These are phyloP conservation scores for Ophiocordyceps camponoti-floridani DNA, from an alignment of 2,329 filamentous ascomycete species.

Conservation along the genomic window DNA sequence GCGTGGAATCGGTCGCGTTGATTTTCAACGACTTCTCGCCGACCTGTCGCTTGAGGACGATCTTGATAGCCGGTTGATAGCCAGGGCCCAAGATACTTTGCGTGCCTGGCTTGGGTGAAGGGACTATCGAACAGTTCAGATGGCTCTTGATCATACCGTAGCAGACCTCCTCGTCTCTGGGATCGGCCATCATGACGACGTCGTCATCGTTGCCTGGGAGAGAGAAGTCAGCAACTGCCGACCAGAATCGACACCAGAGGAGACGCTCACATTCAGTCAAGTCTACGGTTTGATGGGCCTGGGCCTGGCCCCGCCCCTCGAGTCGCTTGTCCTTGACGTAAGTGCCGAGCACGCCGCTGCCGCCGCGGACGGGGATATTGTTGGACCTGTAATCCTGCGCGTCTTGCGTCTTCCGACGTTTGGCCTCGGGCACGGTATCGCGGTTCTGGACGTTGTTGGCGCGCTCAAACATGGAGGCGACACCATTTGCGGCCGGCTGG, in stretches of 20 bases:
- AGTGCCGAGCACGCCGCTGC: constrained; percentile 42
- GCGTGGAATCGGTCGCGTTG: constrained; percentile 54
- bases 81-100: constrained; percentile 36
- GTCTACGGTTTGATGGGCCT: constrained; percentile 30
- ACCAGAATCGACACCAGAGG: constrained; percentile 3
- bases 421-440: constrained; percentile 22
- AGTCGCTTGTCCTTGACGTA: constrained; percentile 45
- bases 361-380: constrained; percentile 14
- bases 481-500: constrained; percentile 17
- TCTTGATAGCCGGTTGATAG: constrained; percentile 58
- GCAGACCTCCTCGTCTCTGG: constrained; percentile 55
- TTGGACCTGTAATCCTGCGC: constrained; percentile 17
- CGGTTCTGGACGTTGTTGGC: neutral
- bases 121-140: constrained; percentile 50
- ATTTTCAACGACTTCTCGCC: constrained; percentile 43
- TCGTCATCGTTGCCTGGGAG: constrained; percentile 35
- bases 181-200: constrained; percentile 36
- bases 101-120: constrained; percentile 46
- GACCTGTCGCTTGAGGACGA: constrained; percentile 43
- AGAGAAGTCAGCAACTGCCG: constrained; percentile 19
- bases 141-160: constrained; percentile 59
- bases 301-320: constrained; percentile 16
- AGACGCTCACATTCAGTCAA: constrained; percentile 30
- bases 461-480: constrained; percentile 7
- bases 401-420: constrained; percentile 43